Conservation (phyloP, 352 stramenopile species). For the Globisporangium acanthophoron region DNA sequence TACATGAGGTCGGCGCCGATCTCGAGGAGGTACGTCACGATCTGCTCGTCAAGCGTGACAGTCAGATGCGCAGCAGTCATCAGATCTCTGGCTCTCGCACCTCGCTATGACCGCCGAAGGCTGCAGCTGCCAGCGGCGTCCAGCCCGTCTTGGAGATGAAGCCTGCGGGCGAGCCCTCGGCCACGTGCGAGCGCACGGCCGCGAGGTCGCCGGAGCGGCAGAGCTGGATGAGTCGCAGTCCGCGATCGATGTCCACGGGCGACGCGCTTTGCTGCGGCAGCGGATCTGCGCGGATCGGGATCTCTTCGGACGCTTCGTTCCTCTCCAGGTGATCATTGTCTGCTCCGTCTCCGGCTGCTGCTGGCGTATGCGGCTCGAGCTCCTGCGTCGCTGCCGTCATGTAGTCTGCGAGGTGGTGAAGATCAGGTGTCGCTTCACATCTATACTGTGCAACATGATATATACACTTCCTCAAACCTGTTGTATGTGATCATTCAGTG, state of each 20-base stretch:
- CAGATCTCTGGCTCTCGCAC: constrained; percentile 16
- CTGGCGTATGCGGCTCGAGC: not conserved
- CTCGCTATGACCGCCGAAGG: constrained; percentile 57
- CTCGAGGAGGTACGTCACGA: constrained; percentile 60
- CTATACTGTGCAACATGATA: not conserved
- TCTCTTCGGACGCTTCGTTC: constrained; percentile 30
- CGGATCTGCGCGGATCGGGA: constrained; percentile 49
- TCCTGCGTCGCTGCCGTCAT: not conserved
- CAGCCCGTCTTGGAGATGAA: constrained; percentile 79
- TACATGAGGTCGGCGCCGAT: constrained; percentile 74
- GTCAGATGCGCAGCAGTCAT: not conserved
- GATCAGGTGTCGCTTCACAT: not conserved
- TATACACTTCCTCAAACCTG: not conserved
- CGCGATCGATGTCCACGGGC: constrained; percentile 44
- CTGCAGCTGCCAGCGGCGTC: constrained; percentile 61
- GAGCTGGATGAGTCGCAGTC: constrained; percentile 51
- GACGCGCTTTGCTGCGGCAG: constrained; percentile 50
- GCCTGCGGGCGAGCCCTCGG: constrained; percentile 40
- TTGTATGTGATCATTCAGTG: not conserved
- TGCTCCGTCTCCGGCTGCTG: constrained; percentile 4
- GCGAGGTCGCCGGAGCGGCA: constrained; percentile 45
- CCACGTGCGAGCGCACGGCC: constrained; percentile 32
- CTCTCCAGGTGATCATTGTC: constrained; percentile 10
- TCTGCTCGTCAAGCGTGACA: constrained; percentile 8
- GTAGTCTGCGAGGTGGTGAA: not conserved